A percentile compares a stretch with the other conserved stretches of the same genome.
These are phyloP conservation scores for Dysphania ambrosioides DNA, from an alignment of 148 eudicot genomes.

Conservation along the genomic window DNA sequence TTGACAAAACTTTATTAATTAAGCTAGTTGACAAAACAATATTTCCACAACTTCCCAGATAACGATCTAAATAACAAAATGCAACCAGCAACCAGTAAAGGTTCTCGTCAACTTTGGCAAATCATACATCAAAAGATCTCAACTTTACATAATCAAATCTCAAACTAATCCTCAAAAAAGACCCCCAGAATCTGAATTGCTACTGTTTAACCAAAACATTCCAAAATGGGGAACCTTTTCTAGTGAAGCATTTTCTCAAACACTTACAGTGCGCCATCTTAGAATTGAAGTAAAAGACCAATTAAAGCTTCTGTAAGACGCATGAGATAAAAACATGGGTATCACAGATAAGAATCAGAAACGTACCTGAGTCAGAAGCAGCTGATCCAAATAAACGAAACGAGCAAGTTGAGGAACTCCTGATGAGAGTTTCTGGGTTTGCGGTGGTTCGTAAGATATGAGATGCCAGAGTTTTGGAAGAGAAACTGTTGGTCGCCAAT, in stretches of 20 bases:
- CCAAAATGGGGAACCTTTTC: neutral
- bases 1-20: too few species aligned
- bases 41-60: too few species aligned
- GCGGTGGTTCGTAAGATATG: neutral
- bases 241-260: slow-evolving; percentile 16
- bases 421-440: too few species aligned
- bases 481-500: too few species aligned
- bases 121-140: too few species aligned
- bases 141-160: too few species aligned
- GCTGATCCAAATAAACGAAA: slow-evolving; percentile 23
- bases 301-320: too few species aligned
- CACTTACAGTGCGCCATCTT: slow-evolving; percentile 19
- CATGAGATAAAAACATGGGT: neutral
- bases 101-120: too few species aligned
- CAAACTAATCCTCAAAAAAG: too few species aligned
- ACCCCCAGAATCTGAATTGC: neutral
- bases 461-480: neutral
- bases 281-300: neutral
- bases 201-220: neutral
- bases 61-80: too few species aligned
- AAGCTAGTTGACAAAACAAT: too few species aligned
- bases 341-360: neutral
- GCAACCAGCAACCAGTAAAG: too few species aligned
- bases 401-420: neutral
- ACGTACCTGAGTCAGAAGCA: slow-evolving; percentile 19